Evolutionary conservation across 106 monocot species (phyloP).

Genomic region (Phalaenopsis equestris): DNA sequence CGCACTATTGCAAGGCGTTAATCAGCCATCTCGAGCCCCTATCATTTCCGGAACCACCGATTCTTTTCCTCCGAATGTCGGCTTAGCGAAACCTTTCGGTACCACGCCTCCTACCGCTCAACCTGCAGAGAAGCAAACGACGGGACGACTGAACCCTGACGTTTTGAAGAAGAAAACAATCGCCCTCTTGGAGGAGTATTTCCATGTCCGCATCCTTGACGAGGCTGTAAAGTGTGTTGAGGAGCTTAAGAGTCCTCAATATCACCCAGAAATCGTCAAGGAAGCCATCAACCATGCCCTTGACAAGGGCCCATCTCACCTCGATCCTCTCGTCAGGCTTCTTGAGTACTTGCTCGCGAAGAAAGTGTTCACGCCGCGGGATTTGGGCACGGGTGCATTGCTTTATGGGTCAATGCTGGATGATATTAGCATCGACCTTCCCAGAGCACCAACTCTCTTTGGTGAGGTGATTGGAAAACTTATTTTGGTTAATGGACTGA

Average conservation of each 20-base stretch:
- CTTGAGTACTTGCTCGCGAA: slow-evolving; percentile 30
- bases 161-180: slow-evolving; percentile 65
- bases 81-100: slow-evolving; percentile 7
- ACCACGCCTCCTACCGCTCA: slow-evolving; percentile 6
- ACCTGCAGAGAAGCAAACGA: slow-evolving; percentile 18
- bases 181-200: slow-evolving; percentile 86
- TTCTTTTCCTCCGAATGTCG: slow-evolving; percentile 3
- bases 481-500: slow-evolving; percentile 35
- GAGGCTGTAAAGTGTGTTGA: slow-evolving; percentile 80
- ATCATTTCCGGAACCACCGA: neutral
- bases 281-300: slow-evolving; percentile 70
- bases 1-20: slow-evolving; percentile 53
- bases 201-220: slow-evolving; percentile 52
- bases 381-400: slow-evolving; percentile 56
- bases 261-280: slow-evolving; percentile 77
- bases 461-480: slow-evolving; percentile 61
- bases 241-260: slow-evolving; percentile 74
- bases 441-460: slow-evolving; percentile 59
- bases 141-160: slow-evolving; percentile 13
- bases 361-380: slow-evolving; percentile 33
- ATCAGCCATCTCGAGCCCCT: slow-evolving; percentile 12
- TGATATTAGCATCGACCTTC: slow-evolving; percentile 78
- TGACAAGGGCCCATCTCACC: slow-evolving; percentile 37
- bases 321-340: slow-evolving; percentile 40
- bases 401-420: slow-evolving; percentile 66